Conservation (phyloP, 176 grass and related monocot genomes). For the Raddia distichophylla region DNA sequence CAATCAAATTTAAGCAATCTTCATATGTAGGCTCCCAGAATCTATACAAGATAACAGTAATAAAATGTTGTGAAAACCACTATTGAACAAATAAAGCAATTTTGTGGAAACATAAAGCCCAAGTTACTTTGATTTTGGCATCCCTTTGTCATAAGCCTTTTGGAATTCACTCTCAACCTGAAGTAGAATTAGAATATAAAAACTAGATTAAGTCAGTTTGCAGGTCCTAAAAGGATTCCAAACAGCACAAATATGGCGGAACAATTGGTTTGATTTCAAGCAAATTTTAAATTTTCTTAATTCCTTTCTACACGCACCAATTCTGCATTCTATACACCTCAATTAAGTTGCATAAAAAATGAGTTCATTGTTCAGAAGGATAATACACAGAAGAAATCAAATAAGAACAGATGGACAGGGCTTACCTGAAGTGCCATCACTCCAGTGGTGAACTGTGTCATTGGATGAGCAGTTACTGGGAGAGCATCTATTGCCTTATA, state of each 20-base stretch:
- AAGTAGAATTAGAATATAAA: conserved; percentile 39
- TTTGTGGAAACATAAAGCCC: conserved; percentile 21
- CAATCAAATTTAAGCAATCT: conserved; percentile 93
- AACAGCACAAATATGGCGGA: not conserved
- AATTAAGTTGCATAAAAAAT: conserved; percentile 10
- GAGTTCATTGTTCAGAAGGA: not conserved
- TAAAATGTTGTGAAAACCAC: conserved; percentile 28
- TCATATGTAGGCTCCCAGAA: conserved; percentile 99
- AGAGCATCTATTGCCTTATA: conserved; percentile 88
- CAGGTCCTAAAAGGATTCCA: not conserved
- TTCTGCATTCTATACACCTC: not conserved
- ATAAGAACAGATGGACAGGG: not conserved
- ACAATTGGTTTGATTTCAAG: not conserved
- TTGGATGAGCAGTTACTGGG: conserved; percentile 86
- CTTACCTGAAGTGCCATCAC: conserved; percentile 97
- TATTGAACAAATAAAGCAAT: conserved; percentile 31
- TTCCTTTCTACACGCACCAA: not conserved
- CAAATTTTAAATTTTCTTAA: conserved; percentile 1
- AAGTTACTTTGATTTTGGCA: conserved; percentile 84
- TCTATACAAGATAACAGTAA: conserved; percentile 49
- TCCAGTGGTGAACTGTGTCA: conserved; percentile 93
- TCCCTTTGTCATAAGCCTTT: conserved; percentile 93
- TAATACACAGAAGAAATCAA: conserved; percentile 2
- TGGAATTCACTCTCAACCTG: conserved; percentile 99
- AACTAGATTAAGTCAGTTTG: not conserved